Evolutionary conservation across 2,329 filamentous ascomycete genomes (phyloP).

Genomic region (Rhynchosporium secalis): DNA sequence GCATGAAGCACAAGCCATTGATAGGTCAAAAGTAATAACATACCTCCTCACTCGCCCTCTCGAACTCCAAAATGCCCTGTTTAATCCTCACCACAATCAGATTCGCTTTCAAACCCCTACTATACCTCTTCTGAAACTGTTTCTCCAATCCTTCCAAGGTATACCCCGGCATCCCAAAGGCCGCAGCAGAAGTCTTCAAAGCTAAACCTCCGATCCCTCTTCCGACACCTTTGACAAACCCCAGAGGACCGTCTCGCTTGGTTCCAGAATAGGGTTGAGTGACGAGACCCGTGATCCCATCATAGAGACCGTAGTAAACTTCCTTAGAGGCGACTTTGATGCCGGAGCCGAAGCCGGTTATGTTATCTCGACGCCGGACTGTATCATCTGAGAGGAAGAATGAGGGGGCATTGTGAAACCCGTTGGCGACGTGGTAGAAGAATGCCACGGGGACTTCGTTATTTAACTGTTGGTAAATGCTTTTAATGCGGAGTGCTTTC

Average conservation of each 20-base stretch:
- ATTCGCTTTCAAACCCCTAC: slow-evolving; percentile 27
- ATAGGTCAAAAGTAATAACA: background rate
- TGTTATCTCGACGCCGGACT: slow-evolving; percentile 54
- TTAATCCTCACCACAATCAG: slow-evolving; percentile 29
- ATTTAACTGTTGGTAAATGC: background rate
- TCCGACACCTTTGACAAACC: slow-evolving; percentile 57
- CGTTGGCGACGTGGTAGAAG: slow-evolving; percentile 64
- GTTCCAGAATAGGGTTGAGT: slow-evolving; percentile 47
- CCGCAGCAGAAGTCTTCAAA: slow-evolving; percentile 56
- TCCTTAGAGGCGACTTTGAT: slow-evolving; percentile 60
- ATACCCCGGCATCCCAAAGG: slow-evolving; percentile 30
- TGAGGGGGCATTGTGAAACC: slow-evolving; percentile 68
- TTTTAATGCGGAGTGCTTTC: too few species aligned
- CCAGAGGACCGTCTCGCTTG: slow-evolving; percentile 34
- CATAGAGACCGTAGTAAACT: slow-evolving; percentile 61
- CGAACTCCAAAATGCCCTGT: slow-evolving; percentile 33
- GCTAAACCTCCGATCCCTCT: slow-evolving; percentile 53
- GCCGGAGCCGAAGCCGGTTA: slow-evolving; percentile 65
- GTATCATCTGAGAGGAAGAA: slow-evolving; percentile 66
- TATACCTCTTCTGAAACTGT: slow-evolving; percentile 31
- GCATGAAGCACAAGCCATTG: background rate
- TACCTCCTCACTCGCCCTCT: slow-evolving; percentile 40
- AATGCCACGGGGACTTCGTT: slow-evolving; percentile 41
- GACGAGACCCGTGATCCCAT: slow-evolving; percentile 63
- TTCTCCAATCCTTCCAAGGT: slow-evolving; percentile 34